Evolutionary conservation across 202 grass and related monocot genomes (phyloP), one percentile per base, ranked within the genome.

Genomic region (Dendrocalamus latiflorus): DNA sequence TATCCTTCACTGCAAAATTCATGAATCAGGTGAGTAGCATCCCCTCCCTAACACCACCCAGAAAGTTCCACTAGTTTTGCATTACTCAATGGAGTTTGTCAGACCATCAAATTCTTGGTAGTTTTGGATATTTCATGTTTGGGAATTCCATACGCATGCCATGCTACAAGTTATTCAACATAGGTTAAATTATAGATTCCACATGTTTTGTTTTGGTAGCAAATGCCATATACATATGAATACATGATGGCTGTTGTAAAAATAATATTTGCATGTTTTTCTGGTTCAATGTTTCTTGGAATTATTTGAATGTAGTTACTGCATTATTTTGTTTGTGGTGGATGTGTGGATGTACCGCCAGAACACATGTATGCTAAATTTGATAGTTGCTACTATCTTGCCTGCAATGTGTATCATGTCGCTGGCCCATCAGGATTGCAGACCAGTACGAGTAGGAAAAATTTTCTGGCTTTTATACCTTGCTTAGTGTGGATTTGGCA

Each of bases 1-100:
- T 98, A 77, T 95, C 95, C 38, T 98, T 98, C 75, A 98, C 92
- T 53, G 0, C 85, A 4, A 84, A 92, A 76, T 90, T 86, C 80
- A 85, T 98, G 90, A 98, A 98, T 87, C 95, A 98, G 95, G 95
- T 95, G 70, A 58, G 66, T 56, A 71, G 38, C 47, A 15, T 70
- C 48, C 70, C 36, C 48, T 42, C 25, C 28, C 8, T 6, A 50
- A 57, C 41, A 75, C 24, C 8, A 75, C 36, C 57, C 20, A 60
- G 44, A 67, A 75, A 69, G 41, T 58, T 88, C 2, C 68, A 1
- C 14, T 76, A 65, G 0, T 70, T 21, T 66, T 50, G 17, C 15
- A 4, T 47, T 47, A 37, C n/a, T 59, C 25, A 53, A n/a, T 80
- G 30, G 15, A 50, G 50, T 68, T 51, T 28, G n/a, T 11, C 54